Conservation (phyloP, 371 early-diverging fungal genomes). For the Gilbertella persicaria region DNA sequence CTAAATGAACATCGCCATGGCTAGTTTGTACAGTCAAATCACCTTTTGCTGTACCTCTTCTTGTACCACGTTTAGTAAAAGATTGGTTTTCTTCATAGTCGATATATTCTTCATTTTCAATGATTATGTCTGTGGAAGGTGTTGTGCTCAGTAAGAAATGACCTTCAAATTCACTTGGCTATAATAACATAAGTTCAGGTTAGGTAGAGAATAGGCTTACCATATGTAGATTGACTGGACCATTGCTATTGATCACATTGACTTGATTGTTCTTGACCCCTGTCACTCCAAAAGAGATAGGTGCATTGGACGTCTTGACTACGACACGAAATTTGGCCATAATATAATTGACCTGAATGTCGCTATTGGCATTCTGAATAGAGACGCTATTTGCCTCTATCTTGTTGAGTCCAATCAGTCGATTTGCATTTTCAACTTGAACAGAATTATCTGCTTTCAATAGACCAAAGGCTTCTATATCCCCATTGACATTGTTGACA, state of each 20-base stretch:
- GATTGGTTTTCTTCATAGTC: not conserved
- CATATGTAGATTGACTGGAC: not conserved
- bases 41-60: constrained; percentile 1
- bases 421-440: too few species aligned
- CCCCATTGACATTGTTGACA: constrained; percentile 8
- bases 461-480: not conserved
- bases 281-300: constrained; percentile 13
- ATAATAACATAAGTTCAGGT: not conserved
- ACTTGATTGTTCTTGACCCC: constrained; percentile 14
- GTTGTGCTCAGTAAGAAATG: not conserved
- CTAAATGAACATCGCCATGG: not conserved
- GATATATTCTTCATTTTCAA: not conserved
- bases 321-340: not conserved
- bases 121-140: not conserved
- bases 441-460: not conserved
- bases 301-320: constrained; percentile 13
- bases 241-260: not conserved
- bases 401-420: not conserved
- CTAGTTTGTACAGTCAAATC: constrained; percentile 6
- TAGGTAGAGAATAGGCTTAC: not conserved
- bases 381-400: not conserved
- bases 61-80: not conserved
- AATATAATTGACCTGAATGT: constrained; percentile 14
- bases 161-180: constrained; percentile 10
- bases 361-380: constrained; percentile 7